Evolutionary conservation across 192 early-diverging fungal genomes (phyloP), one percentile per base, ranked within the genome.

Genomic region (Coemansia sp.): DNA sequence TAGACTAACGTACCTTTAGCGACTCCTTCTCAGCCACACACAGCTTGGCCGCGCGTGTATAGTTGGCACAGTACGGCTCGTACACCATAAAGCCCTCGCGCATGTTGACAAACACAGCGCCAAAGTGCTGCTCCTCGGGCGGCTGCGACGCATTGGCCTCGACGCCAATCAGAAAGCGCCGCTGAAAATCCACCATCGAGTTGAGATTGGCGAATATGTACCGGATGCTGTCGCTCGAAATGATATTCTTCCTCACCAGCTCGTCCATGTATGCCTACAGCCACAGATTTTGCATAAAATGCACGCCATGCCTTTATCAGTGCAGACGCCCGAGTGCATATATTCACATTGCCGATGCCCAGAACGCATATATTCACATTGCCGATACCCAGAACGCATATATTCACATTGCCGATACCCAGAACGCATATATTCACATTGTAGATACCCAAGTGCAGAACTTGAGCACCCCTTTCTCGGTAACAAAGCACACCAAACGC

Each of bases 171-270:
- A 99, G 79, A 66, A 99, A 98, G 41, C 95, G 86, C 19, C 95
- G 88, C 79, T 98, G 94, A 55, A 97, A 98, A 66, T 99, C 96
- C 19, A 97, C 86, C n/a, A 99, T 80, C 52, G 90, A 87, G 73
- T 91, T 90, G 49, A 99, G 83, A 74, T 99, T 98, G 48, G 89
- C 91, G 79, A 99, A 99, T 57, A 99, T 86, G 52, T 87, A 85
- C 49, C 90, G 85, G 49, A 91, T 80, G 14, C 85, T 90, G 58
- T 95, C 94, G 49, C 90, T 88, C 19, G 87, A 84, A 6, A 97
- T 72, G 37, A 93, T 86, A 56, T 91, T 88, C 57, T 85, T 85
- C 38, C 80, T 77, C 58, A 86, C 82, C 43, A 92, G 72, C 64
- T 90, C 86, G 31, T 86, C 79, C 82, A 89, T 89, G 67, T 91